Conservation (phyloP, 176 grass and related monocot genomes). For the Aechmea fasciata region DNA sequence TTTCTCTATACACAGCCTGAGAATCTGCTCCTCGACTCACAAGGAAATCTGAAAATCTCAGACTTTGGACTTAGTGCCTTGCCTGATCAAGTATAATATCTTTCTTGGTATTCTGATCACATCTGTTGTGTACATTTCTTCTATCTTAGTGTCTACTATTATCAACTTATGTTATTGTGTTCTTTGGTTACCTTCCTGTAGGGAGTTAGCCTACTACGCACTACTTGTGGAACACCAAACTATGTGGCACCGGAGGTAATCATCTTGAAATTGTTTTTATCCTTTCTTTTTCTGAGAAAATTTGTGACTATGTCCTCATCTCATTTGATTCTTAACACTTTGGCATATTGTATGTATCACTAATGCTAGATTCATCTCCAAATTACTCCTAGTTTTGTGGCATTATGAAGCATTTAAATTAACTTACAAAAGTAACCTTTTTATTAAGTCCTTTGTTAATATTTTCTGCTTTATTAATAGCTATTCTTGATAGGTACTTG, state of each 20-base stretch:
- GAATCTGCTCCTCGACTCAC: conserved; percentile 94
- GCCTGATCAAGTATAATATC: conserved; percentile 56
- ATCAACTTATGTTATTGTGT: not conserved
- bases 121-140: conserved; percentile 4
- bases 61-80: conserved; percentile 94
- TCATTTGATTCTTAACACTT: too few relatives aligned
- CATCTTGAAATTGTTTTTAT: not conserved
- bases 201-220: conserved; percentile 57
- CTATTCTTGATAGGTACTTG: not conserved
- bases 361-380: too few relatives aligned
- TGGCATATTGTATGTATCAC: too few relatives aligned
- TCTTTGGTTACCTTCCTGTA: conserved; percentile 25
- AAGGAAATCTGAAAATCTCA: conserved; percentile 98
- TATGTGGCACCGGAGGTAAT: conserved; percentile 98
- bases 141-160: conserved; percentile 1
- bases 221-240: conserved; percentile 97
- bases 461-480: not conserved
- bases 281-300: too few relatives aligned
- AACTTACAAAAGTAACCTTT: too few relatives aligned
- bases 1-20: conserved; percentile 63
- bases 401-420: not conserved
- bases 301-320: too few relatives aligned
- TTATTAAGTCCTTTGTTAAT: not conserved
- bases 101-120: conserved; percentile 3
- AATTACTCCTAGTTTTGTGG: not conserved